These are phyloP conservation scores for Rhizoctonia solani DNA, from an alignment of 1,284 basidiomycete species.

Conservation along the genomic window DNA sequence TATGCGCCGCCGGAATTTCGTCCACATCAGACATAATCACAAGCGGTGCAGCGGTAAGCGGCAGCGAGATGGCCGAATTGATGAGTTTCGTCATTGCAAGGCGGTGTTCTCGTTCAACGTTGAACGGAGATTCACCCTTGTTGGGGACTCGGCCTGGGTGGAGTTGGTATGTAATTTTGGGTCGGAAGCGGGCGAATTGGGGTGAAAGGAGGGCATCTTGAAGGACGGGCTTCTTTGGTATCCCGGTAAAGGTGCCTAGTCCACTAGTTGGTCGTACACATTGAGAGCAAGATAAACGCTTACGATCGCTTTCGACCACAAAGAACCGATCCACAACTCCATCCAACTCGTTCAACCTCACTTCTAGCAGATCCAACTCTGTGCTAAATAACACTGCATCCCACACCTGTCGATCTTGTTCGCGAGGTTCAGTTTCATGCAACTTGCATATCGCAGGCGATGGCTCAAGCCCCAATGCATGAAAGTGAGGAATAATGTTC, in stretches of 20 bases:
- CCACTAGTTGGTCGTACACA: neutral
- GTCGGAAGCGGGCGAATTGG: conserved; percentile 57
- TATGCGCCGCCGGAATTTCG: conserved; percentile 63
- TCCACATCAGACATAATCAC: conserved; percentile 72
- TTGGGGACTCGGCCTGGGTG: conserved; percentile 21
- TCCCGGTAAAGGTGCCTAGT: conserved; percentile 60
- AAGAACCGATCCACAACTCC: conserved; percentile 65
- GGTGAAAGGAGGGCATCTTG: conserved; percentile 46
- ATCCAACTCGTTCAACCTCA: conserved; percentile 67
- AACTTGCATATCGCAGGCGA: conserved; percentile 54
- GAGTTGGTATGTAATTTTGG: conserved; percentile 57
- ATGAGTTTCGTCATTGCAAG: conserved; percentile 54
- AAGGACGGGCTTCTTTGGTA: conserved; percentile 61
- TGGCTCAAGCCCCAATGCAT: conserved; percentile 57
- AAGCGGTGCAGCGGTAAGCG: conserved; percentile 48
- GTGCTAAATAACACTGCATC: conserved; percentile 66
- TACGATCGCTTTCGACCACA: conserved; percentile 63
- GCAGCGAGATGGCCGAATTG: conserved; percentile 46
- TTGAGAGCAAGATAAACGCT: conserved; percentile 4
- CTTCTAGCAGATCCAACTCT: conserved; percentile 70
- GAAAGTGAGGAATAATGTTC: conserved; percentile 57
- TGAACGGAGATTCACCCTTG: conserved; percentile 48
- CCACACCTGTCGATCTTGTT: conserved; percentile 43
- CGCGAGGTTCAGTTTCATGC: conserved; percentile 58
- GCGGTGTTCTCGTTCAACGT: conserved; percentile 47